Percentiles rank a stretch among this genome's conserved stretches.
These are phyloP conservation scores for Viola pubescens DNA, from an alignment of 441 rosid species.

Conservation along the genomic window DNA sequence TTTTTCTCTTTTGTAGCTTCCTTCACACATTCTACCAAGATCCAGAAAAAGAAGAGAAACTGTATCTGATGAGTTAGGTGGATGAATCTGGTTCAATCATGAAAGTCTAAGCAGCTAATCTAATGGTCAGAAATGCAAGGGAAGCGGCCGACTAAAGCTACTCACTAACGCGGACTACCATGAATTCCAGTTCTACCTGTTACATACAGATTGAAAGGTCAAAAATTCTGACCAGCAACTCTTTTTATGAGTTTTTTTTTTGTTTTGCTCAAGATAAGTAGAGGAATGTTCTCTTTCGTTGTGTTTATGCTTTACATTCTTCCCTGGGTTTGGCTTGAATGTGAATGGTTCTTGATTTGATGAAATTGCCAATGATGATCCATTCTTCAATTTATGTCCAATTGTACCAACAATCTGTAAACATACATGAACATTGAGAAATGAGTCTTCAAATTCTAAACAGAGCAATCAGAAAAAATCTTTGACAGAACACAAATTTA, in stretches of 20 bases:
- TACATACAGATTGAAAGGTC: not conserved
- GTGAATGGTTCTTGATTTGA: slow-evolving; percentile 12
- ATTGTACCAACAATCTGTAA: slow-evolving; percentile 38
- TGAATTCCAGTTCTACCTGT: not conserved
- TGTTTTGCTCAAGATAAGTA: not conserved
- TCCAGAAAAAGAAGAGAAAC: not conserved
- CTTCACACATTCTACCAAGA: not conserved
- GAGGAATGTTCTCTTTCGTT: not conserved
- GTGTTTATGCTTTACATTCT: slow-evolving; percentile 11
- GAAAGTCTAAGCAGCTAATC: not conserved
- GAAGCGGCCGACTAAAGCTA: not conserved
- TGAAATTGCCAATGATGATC: not conserved
- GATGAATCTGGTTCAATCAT: not conserved
- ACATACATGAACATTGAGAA: not conserved
- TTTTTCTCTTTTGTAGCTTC: not conserved
- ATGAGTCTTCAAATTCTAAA: no score
- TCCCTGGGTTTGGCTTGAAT: slow-evolving; percentile 6
- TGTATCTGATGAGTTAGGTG: not conserved
- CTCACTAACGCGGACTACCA: no score
- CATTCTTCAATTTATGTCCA: slow-evolving; percentile 32
- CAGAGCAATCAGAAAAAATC: no score
- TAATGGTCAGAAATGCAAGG: not conserved
- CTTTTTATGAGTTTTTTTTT: not conserved
- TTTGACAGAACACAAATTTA: no score
- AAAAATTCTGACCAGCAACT: not conserved